A percentile compares a stretch with the other conserved stretches of the same genome.
Evolutionary conservation across 495 filamentous ascomycete species (phyloP).

Genomic region (Elaphomyces granulatus): DNA sequence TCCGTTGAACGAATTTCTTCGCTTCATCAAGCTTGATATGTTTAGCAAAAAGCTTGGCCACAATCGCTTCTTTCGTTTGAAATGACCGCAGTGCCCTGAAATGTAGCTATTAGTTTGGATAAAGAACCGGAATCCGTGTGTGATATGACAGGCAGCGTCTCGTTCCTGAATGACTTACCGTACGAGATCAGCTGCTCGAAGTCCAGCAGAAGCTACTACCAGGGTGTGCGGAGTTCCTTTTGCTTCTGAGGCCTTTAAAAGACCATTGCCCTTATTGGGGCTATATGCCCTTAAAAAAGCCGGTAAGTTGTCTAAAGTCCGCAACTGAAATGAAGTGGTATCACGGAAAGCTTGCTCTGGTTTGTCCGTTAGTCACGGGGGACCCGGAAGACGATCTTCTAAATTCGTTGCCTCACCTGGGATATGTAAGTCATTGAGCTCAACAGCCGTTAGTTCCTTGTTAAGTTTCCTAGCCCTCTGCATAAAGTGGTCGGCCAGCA

Average conservation of each 20-base stretch:
- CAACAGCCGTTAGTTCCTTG: slow-evolving; percentile 62
- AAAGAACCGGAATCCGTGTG: slow-evolving; percentile 4
- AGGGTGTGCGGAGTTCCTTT: slow-evolving; percentile 78
- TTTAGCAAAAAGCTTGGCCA: slow-evolving; percentile 93
- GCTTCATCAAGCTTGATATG: slow-evolving; percentile 92
- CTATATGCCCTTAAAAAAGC: slow-evolving; percentile 58
- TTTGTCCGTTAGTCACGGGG: too few relatives aligned
- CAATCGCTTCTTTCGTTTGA: slow-evolving; percentile 55
- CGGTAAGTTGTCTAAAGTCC: slow-evolving; percentile 56
- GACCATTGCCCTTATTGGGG: slow-evolving; percentile 29
- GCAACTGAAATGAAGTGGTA: slow-evolving; percentile 52
- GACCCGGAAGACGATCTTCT: slow-evolving; percentile 1
- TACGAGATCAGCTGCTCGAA: slow-evolving; percentile 67
- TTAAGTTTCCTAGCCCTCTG: slow-evolving; percentile 65
- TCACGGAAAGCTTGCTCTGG: slow-evolving; percentile 42
- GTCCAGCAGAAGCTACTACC: slow-evolving; percentile 60
- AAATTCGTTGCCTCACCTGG: slow-evolving; percentile 43
- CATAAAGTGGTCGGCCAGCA: slow-evolving; percentile 79
- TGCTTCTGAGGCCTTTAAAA: slow-evolving; percentile 47
- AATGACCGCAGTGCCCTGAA: slow-evolving; percentile 57
- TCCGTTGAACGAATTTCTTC: slow-evolving; percentile 54
- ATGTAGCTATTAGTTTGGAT: slow-evolving; percentile 5
- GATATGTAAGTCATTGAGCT: slow-evolving; percentile 68
- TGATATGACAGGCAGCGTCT: too few relatives aligned
- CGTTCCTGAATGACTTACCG: too few relatives aligned